These are phyloP conservation scores for Boletellus emodensis DNA, from an alignment of 768 basidiomycete species.

Conservation along the genomic window DNA sequence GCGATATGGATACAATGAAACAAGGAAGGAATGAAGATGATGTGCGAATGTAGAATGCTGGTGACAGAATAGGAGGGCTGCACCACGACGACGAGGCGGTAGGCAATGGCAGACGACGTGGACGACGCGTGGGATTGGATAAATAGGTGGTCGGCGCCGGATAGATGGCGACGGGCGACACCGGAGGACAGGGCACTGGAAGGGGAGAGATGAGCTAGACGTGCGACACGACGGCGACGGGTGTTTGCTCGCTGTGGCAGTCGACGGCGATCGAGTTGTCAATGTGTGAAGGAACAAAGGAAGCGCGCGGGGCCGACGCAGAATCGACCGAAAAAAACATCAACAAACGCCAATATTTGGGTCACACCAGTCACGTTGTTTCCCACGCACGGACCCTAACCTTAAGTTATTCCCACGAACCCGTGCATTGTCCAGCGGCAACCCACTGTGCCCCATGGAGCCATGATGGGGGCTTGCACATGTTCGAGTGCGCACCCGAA, in stretches of 20 bases:
- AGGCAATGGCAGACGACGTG: constrained; percentile 36
- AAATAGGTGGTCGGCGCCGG: constrained; percentile 27
- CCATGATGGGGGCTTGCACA: background rate
- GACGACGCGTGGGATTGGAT: constrained; percentile 45
- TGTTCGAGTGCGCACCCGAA: background rate
- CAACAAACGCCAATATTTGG: constrained; percentile 40
- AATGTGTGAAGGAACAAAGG: constrained; percentile 41
- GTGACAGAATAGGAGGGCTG: constrained; percentile 26
- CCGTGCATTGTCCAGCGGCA: constrained; percentile 21
- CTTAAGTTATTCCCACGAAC: constrained; percentile 32
- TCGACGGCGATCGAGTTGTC: constrained; percentile 48
- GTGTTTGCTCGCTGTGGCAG: constrained; percentile 41
- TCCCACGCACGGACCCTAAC: constrained; percentile 48
- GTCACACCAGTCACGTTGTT: constrained; percentile 30
- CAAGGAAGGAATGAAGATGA: constrained; percentile 23
- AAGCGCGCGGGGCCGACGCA: constrained; percentile 45
- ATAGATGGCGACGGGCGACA: constrained; percentile 22
- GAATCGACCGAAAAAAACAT: constrained; percentile 36
- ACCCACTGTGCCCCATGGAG: constrained; percentile 1
- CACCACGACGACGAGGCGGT: constrained; percentile 24
- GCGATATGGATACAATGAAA: constrained; percentile 44
- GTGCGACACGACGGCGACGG: constrained; percentile 38
- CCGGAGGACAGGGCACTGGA: constrained; percentile 21
- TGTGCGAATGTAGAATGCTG: constrained; percentile 27
- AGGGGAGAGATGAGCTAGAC: constrained; percentile 20